Percentiles rank a stretch among this genome's conserved stretches.
Evolutionary conservation across 306 rosid species (phyloP).

Genomic region (Lathyrus oleraceus): DNA sequence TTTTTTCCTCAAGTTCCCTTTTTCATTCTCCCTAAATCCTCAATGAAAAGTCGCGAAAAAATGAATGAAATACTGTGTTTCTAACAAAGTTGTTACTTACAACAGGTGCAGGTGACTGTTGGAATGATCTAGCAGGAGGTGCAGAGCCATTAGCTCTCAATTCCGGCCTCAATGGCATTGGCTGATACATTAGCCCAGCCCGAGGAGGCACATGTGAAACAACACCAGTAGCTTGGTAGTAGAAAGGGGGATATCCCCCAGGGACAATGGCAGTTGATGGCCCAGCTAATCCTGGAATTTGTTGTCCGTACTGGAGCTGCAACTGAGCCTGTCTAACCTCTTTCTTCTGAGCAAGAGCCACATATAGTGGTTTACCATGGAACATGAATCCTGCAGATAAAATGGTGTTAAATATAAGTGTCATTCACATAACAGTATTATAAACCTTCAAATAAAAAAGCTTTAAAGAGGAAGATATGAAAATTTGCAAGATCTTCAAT

Average conservation of each 20-base stretch:
- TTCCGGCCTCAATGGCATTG: conserved; percentile 63
- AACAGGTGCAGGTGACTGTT: conserved; percentile 51
- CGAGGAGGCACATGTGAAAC: conserved; percentile 62
- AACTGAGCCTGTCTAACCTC: conserved; percentile 78
- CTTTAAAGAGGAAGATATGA: conserved; percentile 3
- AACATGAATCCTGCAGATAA: conserved; percentile 68
- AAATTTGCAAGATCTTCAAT: conserved; percentile 16
- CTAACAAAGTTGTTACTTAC: conserved; percentile 49
- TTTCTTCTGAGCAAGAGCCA: conserved; percentile 86
- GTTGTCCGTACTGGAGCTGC: conserved; percentile 68
- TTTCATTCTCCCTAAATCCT: background rate
- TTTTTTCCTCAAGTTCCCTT: background rate
- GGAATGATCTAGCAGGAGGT: conserved; percentile 64
- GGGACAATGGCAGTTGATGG: conserved; percentile 63
- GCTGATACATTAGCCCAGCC: conserved; percentile 62
- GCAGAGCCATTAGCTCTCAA: conserved; percentile 67
- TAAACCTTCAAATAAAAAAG: conserved; percentile 1
- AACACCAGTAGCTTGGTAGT: conserved; percentile 61
- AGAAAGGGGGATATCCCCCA: conserved; percentile 73
- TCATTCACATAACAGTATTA: background rate
- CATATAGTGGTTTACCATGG: conserved; percentile 80
- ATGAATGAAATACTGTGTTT: conserved; percentile 23
- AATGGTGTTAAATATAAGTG: conserved; percentile 18
- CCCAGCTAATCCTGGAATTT: conserved; percentile 53
- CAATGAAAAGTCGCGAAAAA: background rate